Base-by-base conservation (phyloP, 306 rosid species). In the Castanea sativa region DNA sequence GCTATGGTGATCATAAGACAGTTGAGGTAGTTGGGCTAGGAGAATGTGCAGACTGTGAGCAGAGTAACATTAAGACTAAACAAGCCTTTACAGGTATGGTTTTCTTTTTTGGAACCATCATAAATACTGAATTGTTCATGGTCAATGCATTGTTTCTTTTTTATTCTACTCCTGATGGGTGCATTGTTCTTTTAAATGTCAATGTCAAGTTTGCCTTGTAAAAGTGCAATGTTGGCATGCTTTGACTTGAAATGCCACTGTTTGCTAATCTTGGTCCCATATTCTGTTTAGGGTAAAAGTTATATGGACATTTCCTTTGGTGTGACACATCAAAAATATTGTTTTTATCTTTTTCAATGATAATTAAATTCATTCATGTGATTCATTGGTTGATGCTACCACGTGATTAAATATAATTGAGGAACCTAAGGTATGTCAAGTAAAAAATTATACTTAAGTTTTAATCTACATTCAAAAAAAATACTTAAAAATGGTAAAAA, bases 1-100 rank as follows among this genome's bases (percentile, higher is more conserved):
- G 94, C 81, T 63, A 64, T 74, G 95, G 90, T 73, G 87, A 83
- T 60, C 89, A 83, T 29, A 87, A 79, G 80, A 85, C 85, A 63
- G 88, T 90, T 9, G 87, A 92, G 84, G 94, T 95, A 53, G 90
- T 92, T 71, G 99, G 99, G 3, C 10, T 79, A 2, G 98, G 96
- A 84, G 96, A 92, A 84, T 95, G 99, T 55, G 81, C 91, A 56
- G 98, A 92, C 67, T 92, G 98, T 80, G 74, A 77, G 29, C 58
- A 86, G 83, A 83, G 85, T 29, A 90, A 83, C 69, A 85, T 95
- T 80, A 82, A 95, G 76, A 75, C 58, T 29, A 82, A 57, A 67
- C 91, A 86, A 81, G 98, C 94, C 32, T 91, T 91, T 74, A 82
- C 95, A 83, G 99, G 99, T 95, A 88, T 60, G 23, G 41, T 43